Evolutionary conservation across 176 grass and related monocot genomes (phyloP), one percentile per base, ranked within the genome.

Genomic region (Bromus sterilis): DNA sequence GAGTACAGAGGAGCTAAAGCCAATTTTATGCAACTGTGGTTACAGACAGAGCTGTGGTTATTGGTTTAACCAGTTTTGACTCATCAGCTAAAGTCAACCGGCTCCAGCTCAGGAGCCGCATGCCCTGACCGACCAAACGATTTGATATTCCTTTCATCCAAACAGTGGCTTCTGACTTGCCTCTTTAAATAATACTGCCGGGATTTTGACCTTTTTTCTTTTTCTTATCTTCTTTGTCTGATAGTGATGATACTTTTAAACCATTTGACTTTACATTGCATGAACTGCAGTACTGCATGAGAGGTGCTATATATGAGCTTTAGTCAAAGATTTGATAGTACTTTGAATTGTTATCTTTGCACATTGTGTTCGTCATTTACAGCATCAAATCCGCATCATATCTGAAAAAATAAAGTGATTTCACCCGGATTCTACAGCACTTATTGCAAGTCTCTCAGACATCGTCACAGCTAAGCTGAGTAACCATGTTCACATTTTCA

Each of bases 231-330:
- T 49, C 15, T 62, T 16, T n/a, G 28, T 34, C 11, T 64, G 20
- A 56, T 42, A 67, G n/a, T n/a, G 73, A 30, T 78, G 55, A 2
- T 32, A 61, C 49, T 81, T 85, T 30, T 77, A 3, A 80, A 89
- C 21, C 81, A 63, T 85, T 89, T 89, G 82, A 89, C 87, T 60
- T 41, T 6, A 26, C 35, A 71, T 49, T 29, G 32, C 25, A 71
- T 36, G 16, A 44, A 34, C 31, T 25, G n/a, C 29, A 16, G 2
- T 20, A 53, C 48, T 53, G 49, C 23, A 24, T 20, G 68, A n/a
- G 70, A 46, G 32, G 75, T 44, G 70, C 9, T 44, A 25, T 40
- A 25, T 14, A 3, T 69, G 29, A 84, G 59, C 48, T 30, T 32
- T 44, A 51, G 37, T 88, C 68, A 80, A 49, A 58, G 25, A 16